phyloP scores from a whole-genome alignment of 2,329 filamentous ascomycete species.

The Aspergillus melleus region DNA sequence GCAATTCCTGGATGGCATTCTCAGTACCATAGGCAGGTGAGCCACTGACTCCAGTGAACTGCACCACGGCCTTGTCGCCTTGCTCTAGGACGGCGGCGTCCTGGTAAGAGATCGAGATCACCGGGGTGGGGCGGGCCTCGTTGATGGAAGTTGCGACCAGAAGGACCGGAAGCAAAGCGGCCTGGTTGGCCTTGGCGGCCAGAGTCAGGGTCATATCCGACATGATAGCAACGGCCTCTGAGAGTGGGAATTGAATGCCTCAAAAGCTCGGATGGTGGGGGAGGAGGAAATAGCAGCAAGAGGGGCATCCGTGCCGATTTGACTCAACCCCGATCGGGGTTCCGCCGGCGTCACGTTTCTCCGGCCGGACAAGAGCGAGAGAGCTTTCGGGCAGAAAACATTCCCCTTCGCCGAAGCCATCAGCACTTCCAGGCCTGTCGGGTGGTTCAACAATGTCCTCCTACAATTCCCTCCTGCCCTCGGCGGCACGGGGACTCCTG shows the following conservation, averaged over 20 bases:
- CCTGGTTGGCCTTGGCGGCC: slow-evolving; percentile 43
- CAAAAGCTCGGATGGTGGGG: slow-evolving; percentile 1
- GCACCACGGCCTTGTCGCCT: slow-evolving; percentile 36
- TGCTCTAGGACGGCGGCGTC: slow-evolving; percentile 36
- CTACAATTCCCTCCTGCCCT: slow-evolving; percentile 34
- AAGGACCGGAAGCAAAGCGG: slow-evolving; percentile 41
- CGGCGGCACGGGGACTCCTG: slow-evolving; percentile 34
- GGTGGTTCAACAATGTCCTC: slow-evolving; percentile 33
- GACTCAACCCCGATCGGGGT: slow-evolving; percentile 17
- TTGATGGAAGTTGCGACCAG: slow-evolving; percentile 44
- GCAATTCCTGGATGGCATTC: slow-evolving; percentile 35
- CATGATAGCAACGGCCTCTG: slow-evolving; percentile 23
- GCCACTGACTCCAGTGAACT: slow-evolving; percentile 31
- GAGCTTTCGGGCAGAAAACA: slow-evolving; percentile 38
- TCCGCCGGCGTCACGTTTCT: slow-evolving; percentile 32
- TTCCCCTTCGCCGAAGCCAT: slow-evolving; percentile 18
- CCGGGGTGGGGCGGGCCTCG: slow-evolving; percentile 34
- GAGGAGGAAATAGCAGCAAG: slow-evolving; percentile 13
- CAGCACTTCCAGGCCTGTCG: slow-evolving; percentile 1
- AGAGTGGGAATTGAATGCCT: slow-evolving; percentile 6
- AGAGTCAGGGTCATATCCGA: slow-evolving; percentile 35
- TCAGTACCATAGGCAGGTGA: slow-evolving; percentile 33
- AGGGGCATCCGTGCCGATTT: slow-evolving; percentile 22
- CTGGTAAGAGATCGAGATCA: slow-evolving; percentile 40
- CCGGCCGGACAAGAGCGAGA: slow-evolving; percentile 25